phyloP scores from a whole-genome alignment of 192 early-diverging fungal genomes.

The Coemansia sp. region DNA sequence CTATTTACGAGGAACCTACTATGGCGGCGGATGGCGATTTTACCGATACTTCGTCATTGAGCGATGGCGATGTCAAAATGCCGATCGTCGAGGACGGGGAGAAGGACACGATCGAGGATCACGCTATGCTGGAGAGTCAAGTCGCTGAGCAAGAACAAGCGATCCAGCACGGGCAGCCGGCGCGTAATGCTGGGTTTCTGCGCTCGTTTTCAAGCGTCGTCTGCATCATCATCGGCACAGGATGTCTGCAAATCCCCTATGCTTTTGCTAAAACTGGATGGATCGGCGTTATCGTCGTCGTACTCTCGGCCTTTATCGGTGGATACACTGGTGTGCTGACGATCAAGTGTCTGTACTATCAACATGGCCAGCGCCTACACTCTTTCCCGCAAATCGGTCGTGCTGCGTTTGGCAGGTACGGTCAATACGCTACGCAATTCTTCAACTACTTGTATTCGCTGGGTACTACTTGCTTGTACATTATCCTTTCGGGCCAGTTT shows the following conservation, averaged over 20 bases:
- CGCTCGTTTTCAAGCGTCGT: conserved; percentile 65
- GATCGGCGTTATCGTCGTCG: conserved; percentile 70
- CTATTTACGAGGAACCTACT: conserved; percentile 24
- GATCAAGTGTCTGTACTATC: conserved; percentile 73
- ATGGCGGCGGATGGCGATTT: conserved; percentile 18
- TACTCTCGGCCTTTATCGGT: conserved; percentile 71
- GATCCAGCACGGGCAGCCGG: conserved; percentile 2
- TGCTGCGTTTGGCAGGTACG: conserved; percentile 66
- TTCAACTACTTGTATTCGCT: conserved; percentile 66
- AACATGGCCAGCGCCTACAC: conserved; percentile 44
- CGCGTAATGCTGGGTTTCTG: conserved; percentile 52
- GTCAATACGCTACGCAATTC: conserved; percentile 62
- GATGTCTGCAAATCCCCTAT: conserved; percentile 80
- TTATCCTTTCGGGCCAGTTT: conserved; percentile 70
- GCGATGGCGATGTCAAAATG: conserved; percentile 22
- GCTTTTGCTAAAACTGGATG: conserved; percentile 77
- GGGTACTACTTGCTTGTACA: conserved; percentile 67
- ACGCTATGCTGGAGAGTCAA: conserved; percentile 18
- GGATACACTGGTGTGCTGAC: conserved; percentile 73
- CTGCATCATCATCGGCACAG: conserved; percentile 81
- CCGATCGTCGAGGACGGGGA: conserved; percentile 18
- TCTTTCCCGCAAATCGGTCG: conserved; percentile 68
- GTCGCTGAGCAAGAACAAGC: conserved; percentile 11
- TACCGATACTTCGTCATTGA: conserved; percentile 34
- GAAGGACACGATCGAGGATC: conserved; percentile 34